Evolutionary conservation across 768 basidiomycete genomes (phyloP).

Genomic region (Tylopilus sp.): DNA sequence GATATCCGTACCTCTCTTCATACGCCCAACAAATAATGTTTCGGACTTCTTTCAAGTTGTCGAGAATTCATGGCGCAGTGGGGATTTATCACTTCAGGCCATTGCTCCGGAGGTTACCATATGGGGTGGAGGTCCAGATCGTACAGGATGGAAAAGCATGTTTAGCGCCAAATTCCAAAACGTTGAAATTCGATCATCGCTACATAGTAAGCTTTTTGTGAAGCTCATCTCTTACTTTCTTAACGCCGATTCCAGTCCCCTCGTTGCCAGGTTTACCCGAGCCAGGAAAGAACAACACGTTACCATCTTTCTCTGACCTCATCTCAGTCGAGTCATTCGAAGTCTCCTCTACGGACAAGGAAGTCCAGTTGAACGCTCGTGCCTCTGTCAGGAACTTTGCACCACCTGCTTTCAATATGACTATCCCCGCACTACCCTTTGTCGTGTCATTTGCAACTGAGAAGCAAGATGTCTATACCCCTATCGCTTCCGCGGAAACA

Average conservation of each 20-base stretch:
- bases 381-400: constrained; percentile 60
- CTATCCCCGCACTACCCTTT: constrained; percentile 60
- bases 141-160: constrained; percentile 44
- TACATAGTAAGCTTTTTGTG: constrained; percentile 47
- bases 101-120: constrained; percentile 43
- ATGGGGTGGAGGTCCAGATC: constrained; percentile 46
- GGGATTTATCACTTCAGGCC: constrained; percentile 43
- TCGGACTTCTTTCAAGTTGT: constrained; percentile 48
- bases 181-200: constrained; percentile 42
- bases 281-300: constrained; percentile 47
- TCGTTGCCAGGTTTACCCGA: constrained; percentile 61
- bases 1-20: constrained; percentile 46
- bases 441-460: constrained; percentile 46
- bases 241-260: constrained; percentile 46
- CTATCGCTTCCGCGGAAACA: constrained; percentile 54
- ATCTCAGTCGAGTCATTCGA: constrained; percentile 58
- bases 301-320: constrained; percentile 57
- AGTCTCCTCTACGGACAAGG: constrained; percentile 34
- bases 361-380: constrained; percentile 44
- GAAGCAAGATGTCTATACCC: constrained; percentile 27
- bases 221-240: neutral
- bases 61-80: constrained; percentile 55
- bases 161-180: constrained; percentile 41
- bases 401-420: constrained; percentile 46
- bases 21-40: constrained; percentile 53